Base-by-base conservation (phyloP, 2,329 filamentous ascomycete species). In the Sporothrix variecibatus region DNA sequence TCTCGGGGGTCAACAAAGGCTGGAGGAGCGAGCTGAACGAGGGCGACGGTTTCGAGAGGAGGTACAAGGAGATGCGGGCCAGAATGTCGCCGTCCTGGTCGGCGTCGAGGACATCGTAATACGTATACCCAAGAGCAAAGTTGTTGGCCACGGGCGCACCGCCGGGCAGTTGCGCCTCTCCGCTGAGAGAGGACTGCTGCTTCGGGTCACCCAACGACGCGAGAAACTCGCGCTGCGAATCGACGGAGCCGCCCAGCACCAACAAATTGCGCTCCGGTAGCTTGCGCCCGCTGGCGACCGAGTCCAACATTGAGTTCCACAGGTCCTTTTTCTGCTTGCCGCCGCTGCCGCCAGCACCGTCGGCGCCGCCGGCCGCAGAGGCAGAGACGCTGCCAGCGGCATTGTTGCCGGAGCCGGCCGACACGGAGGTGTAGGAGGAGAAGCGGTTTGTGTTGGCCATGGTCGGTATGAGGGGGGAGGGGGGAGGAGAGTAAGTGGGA, bases 51-150 rank as follows among this genome's bases (percentile, higher is more conserved):
- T 91, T 93, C n/a, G 93, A 92, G 74, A 98, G 90, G 73, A 97
- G 90, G 83, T 97, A 96, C 71, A 97, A 87, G 23, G 94, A 97
- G 77, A 98, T 91, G 77, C 95, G 92, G 73, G 95, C 95, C 78
- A 98, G 88, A 34, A 92, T 95, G 84, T 98, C 95, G 94, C 93
- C 93, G 86, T 98, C 95, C 82, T 97, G 94, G 81, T 98, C 95
- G 73, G 94, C 92, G 82, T 98, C 95, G 51, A 97, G 87, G 51
- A 98, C 94, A 83, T 98, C 94, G 81, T 97, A 94, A 83, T 97
- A 98, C 72, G 95, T 97, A 82, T 98, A 98, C 71, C 95, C 95
- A 75, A 98, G 85, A 12, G 95, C 95, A 82, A 97, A 97, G 80
- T 92, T 93, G 81, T 98, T 98, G 73, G 95, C 95, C 80, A 97